Base-by-base conservation (phyloP, 1,139 yeast genomes). In the Candida sanyaensis region DNA sequence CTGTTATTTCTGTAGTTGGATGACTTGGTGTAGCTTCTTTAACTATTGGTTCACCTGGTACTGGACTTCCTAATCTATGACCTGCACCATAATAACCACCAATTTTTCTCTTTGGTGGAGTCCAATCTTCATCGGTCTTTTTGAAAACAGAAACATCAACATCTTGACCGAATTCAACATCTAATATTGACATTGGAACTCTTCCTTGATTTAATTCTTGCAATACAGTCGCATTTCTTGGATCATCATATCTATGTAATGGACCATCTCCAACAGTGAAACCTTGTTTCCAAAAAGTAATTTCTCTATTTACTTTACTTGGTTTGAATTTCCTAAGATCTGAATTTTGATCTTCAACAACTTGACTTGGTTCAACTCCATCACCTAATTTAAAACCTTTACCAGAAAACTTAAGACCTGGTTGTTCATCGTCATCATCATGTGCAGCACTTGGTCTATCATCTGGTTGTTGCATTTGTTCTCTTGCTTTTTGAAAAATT, bases 201-300 rank as follows among this genome's bases (percentile, higher is more conserved):
- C 96, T 79, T 5, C 99, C 99, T 50, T 84, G 81, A 60, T 89
- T 88, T 66, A 93, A 78, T 56, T 92, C 96, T 55, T 83, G 80
- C 57, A 95, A 73, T 54, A 88, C 86, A 43, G 77, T 80, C 44
- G 85, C 83, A 63, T 93, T 93, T 24, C 79, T 83, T 6, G 97
- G 97, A 64, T 93, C 98, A 60, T 93, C 97, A 63, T 91, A 93
- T 50, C 96, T 76, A 65, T 81, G 86, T 51, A 93, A 75, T 21
- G 83, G 83, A 2, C 98, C 97, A 45, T 90, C 96, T 21, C 93
- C 98, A 29, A 93, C 92, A 48, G 91, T 89, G 68, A 95, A 93
- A 2, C 99, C 99, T 62, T 93, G 95, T 58, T 84, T 85, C 99
- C 99, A 93, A 65, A 93, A 93, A 0, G 96, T 90, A 53, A 95